Conservation (phyloP, 116 monocot species). For the Iris pallida region DNA sequence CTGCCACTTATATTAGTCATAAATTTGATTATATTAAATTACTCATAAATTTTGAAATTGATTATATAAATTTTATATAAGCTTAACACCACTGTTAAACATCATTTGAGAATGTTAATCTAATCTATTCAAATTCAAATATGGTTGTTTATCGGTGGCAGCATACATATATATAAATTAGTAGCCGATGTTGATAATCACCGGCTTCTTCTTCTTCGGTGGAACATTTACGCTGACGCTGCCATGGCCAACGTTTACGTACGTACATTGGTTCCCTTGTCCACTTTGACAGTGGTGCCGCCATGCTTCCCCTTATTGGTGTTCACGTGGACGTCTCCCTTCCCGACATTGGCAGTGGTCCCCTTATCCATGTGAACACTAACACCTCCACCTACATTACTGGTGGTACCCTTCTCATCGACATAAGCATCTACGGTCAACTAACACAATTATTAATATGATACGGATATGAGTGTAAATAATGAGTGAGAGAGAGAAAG, state of each 20-base stretch:
- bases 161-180: conserved; percentile 24
- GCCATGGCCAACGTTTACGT: conserved; percentile 6
- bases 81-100: no score
- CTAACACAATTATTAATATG: no score
- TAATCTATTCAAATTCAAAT: no score
- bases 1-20: no score
- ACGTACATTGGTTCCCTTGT: no score
- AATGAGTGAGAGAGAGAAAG: conserved; percentile 9
- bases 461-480: neutral
- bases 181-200: conserved; percentile 5
- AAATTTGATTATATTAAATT: no score
- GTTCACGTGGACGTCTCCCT: conserved; percentile 20
- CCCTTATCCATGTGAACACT: neutral
- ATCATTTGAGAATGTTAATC: no score
- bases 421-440: neutral
- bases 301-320: conserved; percentile 23
- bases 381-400: conserved; percentile 39
- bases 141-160: no score
- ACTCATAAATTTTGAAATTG: no score
- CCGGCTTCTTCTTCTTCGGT: neutral
- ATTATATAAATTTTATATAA: no score
- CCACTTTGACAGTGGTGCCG: conserved; percentile 25
- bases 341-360: conserved; percentile 28
- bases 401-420: conserved; percentile 3
- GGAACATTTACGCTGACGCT: conserved; percentile 26